A percentile compares a stretch with the other conserved stretches of the same genome.
Conservation (phyloP, 495 filamentous ascomycete species). For the Xylaria nigripes region DNA sequence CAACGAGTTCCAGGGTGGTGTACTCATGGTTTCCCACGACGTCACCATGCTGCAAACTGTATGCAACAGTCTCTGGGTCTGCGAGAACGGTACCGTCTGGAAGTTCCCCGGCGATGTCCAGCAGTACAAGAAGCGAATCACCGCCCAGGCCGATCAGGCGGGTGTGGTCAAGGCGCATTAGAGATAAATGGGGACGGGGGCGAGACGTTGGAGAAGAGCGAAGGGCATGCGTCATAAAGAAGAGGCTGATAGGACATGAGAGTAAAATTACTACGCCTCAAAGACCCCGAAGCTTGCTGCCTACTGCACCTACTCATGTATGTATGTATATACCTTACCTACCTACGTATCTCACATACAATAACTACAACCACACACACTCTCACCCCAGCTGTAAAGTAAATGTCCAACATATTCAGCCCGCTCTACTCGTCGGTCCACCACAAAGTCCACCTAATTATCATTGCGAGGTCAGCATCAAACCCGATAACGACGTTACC, state of each 20-base stretch:
- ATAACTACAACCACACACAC: too few species aligned
- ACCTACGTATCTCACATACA: too few species aligned
- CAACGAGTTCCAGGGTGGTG: conserved; percentile 80
- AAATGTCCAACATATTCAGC: too few species aligned
- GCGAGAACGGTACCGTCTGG: conserved; percentile 90
- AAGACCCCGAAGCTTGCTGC: too few species aligned
- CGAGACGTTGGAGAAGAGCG: background rate
- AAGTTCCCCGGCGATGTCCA: conserved; percentile 93
- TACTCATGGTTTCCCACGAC: conserved; percentile 98
- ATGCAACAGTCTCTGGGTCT: conserved; percentile 92
- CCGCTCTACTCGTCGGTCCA: too few species aligned
- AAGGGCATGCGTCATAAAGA: background rate
- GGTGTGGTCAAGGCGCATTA: conserved; percentile 65
- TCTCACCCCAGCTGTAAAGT: too few species aligned
- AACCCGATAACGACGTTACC: too few species aligned
- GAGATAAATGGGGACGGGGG: background rate
- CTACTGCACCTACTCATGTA: too few species aligned
- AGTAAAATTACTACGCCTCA: background rate
- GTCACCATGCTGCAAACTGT: conserved; percentile 98
- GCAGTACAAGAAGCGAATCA: conserved; percentile 96
- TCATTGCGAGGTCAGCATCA: too few species aligned
- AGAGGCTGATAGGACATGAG: background rate
- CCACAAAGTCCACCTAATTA: too few species aligned
- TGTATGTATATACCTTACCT: too few species aligned
- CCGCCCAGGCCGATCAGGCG: conserved; percentile 75